Evolutionary conservation across 2,329 filamentous ascomycete species (phyloP).

Genomic region (Aspergillus sojae): DNA sequence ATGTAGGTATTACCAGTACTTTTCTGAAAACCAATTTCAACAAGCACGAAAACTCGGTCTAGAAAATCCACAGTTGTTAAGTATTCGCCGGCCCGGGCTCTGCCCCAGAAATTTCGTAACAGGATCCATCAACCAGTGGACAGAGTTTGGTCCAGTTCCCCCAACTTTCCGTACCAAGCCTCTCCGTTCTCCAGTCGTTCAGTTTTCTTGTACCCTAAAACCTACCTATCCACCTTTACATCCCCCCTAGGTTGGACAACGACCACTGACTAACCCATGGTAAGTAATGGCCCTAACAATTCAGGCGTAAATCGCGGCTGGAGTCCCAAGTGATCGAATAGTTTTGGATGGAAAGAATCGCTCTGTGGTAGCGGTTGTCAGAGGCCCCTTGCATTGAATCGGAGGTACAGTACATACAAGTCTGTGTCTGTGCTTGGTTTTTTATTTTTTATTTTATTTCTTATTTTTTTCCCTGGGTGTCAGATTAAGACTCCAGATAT

Average conservation of each 20-base stretch:
- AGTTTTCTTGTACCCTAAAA: slow-evolving; percentile 11
- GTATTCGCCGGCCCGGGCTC: slow-evolving; percentile 20
- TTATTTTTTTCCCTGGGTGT: not conserved
- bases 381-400: not conserved
- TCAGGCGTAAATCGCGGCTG: slow-evolving; percentile 15
- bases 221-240: not conserved
- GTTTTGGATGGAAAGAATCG: not conserved
- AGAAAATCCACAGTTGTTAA: slow-evolving; percentile 5
- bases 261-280: not conserved
- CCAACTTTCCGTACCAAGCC: slow-evolving; percentile 12
- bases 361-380: not conserved
- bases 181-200: slow-evolving; percentile 10
- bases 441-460: not conserved
- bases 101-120: slow-evolving; percentile 28
- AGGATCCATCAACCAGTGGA: slow-evolving; percentile 20
- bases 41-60: slow-evolving; percentile 11
- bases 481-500: not conserved
- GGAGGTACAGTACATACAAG: not conserved
- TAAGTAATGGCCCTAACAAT: slow-evolving; percentile 3
- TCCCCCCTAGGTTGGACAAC: not conserved
- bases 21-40: not conserved
- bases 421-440: not conserved
- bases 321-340: not conserved
- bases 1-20: not conserved
- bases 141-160: slow-evolving; percentile 17